These are phyloP conservation scores for Fusarium verrucosum DNA, from an alignment of 2,329 filamentous ascomycete genomes.

Conservation along the genomic window DNA sequence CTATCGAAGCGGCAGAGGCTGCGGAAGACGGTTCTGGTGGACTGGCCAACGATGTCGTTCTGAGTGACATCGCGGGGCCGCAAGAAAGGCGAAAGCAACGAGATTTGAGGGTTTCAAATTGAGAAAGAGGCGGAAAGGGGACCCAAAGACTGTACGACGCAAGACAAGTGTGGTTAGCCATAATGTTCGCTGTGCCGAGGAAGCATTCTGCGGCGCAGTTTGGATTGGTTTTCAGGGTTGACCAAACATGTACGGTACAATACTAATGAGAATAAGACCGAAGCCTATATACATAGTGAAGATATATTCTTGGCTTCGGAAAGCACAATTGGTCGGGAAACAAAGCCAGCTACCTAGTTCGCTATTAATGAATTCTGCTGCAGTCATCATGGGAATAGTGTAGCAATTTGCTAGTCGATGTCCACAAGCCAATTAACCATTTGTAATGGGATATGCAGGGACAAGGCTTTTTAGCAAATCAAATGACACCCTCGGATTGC, in stretches of 20 bases:
- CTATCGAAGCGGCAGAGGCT: slow-evolving; percentile 10
- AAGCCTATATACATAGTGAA: not conserved
- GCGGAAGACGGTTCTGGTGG: slow-evolving; percentile 15
- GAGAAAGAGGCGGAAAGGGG: not conserved
- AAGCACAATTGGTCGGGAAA: not conserved
- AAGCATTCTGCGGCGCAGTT: slow-evolving; percentile 9
- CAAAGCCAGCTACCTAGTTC: not conserved
- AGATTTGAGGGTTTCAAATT: not conserved
- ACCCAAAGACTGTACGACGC: not conserved
- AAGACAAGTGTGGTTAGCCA: not conserved
- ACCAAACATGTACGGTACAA: too few species aligned
- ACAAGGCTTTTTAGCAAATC: slow-evolving; percentile 25
- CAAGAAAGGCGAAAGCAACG: not conserved
- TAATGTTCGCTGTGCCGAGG: not conserved
- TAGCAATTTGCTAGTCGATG: not conserved
- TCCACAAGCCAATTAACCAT: not conserved
- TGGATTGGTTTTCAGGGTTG: not conserved
- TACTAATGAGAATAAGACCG: not conserved
- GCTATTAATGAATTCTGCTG: not conserved
- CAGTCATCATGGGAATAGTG: not conserved
- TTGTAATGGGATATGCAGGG: slow-evolving; percentile 23
- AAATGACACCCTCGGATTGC: slow-evolving; percentile 22
- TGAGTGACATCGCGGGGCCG: not conserved
- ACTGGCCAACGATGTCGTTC: slow-evolving; percentile 7
- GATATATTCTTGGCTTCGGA: not conserved